A percentile compares a stretch with the other conserved stretches of the same genome.
Conservation (phyloP, 108 stramenopile species). For the Cyclotella cryptica region DNA sequence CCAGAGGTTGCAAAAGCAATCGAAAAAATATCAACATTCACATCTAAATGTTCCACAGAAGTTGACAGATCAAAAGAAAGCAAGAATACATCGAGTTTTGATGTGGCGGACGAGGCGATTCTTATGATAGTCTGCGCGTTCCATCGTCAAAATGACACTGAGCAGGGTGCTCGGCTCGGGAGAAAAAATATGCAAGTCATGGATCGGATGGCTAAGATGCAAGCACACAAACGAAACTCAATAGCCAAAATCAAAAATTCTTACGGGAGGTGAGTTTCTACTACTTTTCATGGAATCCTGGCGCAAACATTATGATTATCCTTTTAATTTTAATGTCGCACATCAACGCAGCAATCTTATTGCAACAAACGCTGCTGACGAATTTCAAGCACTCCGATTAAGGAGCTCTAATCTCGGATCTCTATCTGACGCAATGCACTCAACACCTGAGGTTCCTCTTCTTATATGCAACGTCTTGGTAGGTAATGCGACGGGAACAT, state of each 20-base stretch:
- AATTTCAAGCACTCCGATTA: constrained; percentile 53
- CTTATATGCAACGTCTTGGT: constrained; percentile 69
- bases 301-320: neutral
- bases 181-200: constrained; percentile 91
- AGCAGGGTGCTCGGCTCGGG: constrained; percentile 80
- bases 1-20: constrained; percentile 72
- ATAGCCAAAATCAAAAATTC: constrained; percentile 64
- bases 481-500: constrained; percentile 77
- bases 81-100: constrained; percentile 10
- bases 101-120: constrained; percentile 56
- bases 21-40: constrained; percentile 54
- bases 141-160: constrained; percentile 84
- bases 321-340: neutral
- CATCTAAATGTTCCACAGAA: constrained; percentile 11
- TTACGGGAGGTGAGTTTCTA: constrained; percentile 49
- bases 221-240: constrained; percentile 74
- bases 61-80: neutral
- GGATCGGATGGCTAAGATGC: constrained; percentile 90
- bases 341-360: constrained; percentile 32
- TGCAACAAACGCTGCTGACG: constrained; percentile 64
- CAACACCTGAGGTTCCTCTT: constrained; percentile 66
- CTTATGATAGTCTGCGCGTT: constrained; percentile 71
- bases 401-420: constrained; percentile 52
- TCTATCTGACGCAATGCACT: constrained; percentile 43
- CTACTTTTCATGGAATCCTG: neutral